Base-by-base conservation (phyloP, 2,329 filamentous ascomycete species). In the Hypoxylon sp. region DNA sequence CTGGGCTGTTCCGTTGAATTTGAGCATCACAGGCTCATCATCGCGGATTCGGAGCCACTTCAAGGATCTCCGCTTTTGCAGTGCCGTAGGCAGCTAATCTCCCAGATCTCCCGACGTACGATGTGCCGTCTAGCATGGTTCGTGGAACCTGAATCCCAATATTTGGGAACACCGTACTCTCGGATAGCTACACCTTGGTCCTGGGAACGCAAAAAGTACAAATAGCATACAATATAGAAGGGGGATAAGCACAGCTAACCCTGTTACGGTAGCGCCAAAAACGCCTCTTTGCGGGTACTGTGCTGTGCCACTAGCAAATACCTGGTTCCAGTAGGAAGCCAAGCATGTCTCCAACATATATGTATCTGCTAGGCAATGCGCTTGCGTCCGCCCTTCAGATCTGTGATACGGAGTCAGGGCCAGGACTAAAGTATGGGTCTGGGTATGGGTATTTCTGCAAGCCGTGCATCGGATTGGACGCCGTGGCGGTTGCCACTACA, bases 401-500 rank as follows among this genome's bases (percentile, higher is more conserved):
- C 63, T 64, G 57, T 69, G 57, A 47, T 37, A 62, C 47, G 60
- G 63, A 53, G 55, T 61, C 29, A 52, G 52, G 58, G 39, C 50
- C 11, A 52, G 63, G 54, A 59, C 39, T 22, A 13, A 39, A 57
- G 42, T 35, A 44, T 63, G 65, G 59, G 59, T 60, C 33, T 66
- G 62, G 68, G 68, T 68, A 70, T 68, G 67, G 57, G 55, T 61
- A 71, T 51, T 67, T 58, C 63, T 69, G 69, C 63, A 63, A 69
- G 59, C 59, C 59, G 39, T 57, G 59, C 33, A 50, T 61, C 29
- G 48, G 57, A 39, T 48, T 62, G 51, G 59, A 50, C 44, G 44
- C 52, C 52, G 59, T 58, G 63, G 61, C 53, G n/a, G 66, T 46
- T 64, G 53, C 48, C 58, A 54, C 60, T 69, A 31, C 29, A 31